Evolutionary conservation across 78 protist species (phyloP), one percentile per base, ranked within the genome.

Genomic region (Bigelowiella natans): DNA sequence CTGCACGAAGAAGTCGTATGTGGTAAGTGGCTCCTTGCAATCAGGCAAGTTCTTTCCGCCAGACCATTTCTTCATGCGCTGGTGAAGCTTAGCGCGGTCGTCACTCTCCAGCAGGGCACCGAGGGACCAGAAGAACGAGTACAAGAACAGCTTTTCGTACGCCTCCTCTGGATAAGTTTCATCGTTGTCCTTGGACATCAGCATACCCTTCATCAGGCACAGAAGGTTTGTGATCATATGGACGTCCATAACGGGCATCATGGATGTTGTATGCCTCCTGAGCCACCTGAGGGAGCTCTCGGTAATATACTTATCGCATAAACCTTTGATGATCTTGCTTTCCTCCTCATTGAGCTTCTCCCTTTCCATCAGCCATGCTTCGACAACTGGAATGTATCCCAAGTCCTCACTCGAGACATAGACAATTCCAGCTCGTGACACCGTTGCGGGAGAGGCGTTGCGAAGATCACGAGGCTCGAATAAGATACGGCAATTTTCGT

Each of bases 381-480:
- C 88, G 26, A 89, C 26, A 39, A 94, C 31, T 1, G 93, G 90
- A 31, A 29, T 18, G 84, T 37, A 95, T 30, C 91, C 94, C 0
- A 95, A 93, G 0, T 36, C 92, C 26, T 89, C 0, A 1, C 36
- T 88, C 1, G 93, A 86, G 85, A 97, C 39, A 94, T 90, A 97
- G 64, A 97, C 88, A 90, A 95, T 94, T 3, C 97, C 98, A 28
- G 92, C 90, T 29, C 98, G 95, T 7, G 98, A 97, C 36, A 97
- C 97, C 1, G 98, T 97, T 28, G 98, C 98, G 0, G 98, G 98
- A 39, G 98, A 96, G 0, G 98, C 98, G 88, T 95, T 94, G 83
- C 83, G 94, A 30, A 97, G 93, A 90, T 94, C 89, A 37, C 92
- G 95, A 18, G 94, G 93, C 92, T 97, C 98, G 88, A 97, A 96